Conservation (phyloP, 2,329 filamentous ascomycete genomes). For the Fusarium domesticum region DNA sequence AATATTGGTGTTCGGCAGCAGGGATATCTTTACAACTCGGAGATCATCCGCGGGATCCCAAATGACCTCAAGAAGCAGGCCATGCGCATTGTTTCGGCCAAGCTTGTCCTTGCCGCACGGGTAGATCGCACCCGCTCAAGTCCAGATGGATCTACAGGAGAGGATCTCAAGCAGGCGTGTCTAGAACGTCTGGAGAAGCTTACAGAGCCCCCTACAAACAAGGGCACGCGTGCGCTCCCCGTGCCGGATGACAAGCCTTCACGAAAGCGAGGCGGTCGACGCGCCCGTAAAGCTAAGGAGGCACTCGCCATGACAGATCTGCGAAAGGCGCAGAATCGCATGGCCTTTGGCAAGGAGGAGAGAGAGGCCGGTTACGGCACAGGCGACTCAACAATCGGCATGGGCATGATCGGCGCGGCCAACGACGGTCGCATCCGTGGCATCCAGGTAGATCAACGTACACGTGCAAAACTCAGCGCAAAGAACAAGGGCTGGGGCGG, state of each 20-base stretch:
- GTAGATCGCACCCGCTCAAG: constrained; percentile 83
- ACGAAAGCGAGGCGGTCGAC: constrained; percentile 84
- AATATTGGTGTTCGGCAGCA: constrained; percentile 90
- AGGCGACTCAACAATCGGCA: constrained; percentile 77
- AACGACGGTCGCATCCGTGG: constrained; percentile 87
- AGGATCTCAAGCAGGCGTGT: constrained; percentile 77
- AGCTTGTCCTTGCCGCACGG: constrained; percentile 88
- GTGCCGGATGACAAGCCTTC: constrained; percentile 94
- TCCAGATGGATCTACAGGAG: constrained; percentile 77
- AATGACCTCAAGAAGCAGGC: constrained; percentile 87
- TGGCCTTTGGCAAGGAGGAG: constrained; percentile 95
- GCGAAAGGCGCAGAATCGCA: constrained; percentile 90
- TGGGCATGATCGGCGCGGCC: constrained; percentile 91
- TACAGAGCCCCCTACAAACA: constrained; percentile 86
- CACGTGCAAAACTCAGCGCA: constrained; percentile 86
- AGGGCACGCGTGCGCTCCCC: constrained; percentile 80
- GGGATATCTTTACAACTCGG: constrained; percentile 89
- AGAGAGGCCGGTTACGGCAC: constrained; percentile 87
- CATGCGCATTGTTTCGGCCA: constrained; percentile 90
- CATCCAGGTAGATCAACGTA: constrained; percentile 88
- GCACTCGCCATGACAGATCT: constrained; percentile 96
- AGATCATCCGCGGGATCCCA: constrained; percentile 80
- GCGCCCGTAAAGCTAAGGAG: constrained; percentile 92
- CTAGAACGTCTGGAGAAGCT: constrained; percentile 87
- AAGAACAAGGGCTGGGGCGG: constrained; percentile 96